Evolutionary conservation across 2,329 filamentous ascomycete species (phyloP), one percentile per base, ranked within the genome.

Genomic region (Pseudogymnoascus sp.): DNA sequence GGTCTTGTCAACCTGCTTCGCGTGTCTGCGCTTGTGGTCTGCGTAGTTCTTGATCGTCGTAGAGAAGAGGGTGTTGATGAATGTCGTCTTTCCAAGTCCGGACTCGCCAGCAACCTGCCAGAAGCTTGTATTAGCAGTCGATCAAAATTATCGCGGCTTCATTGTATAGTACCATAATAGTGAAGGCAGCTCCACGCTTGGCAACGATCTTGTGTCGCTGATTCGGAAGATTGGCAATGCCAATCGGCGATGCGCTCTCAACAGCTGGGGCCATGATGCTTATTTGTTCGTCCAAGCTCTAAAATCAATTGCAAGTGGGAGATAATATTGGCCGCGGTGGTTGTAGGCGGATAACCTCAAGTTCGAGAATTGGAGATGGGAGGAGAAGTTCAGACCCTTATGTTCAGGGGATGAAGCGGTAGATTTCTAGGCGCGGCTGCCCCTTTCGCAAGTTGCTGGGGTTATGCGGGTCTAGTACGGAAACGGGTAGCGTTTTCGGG

Each of bases 21-120:
- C 91, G 79, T 99, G 94, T 75, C 94, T 91, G 79, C 92, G 90
- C 85, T 96, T 96, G 86, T 99, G 93, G 79, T 99, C 94, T 84
- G 94, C 94, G 78, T 99, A 99, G 85, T 97, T 99, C 85, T 99
- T 99, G 86, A 99, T 99, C 72, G 94, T 99, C 69, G 95, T 99
- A 66, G 94, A 99, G 85, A 99, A 99, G 65, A 99, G 88, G 64
- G 94, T 99, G 87, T 99, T 99, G 87, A 99, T 97, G 81, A 99
- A 99, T 73, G 94, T 99, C 27, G 95, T 99, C 86, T 99, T 99
- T 82, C 94, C 94, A 71, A 97, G 81, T 74, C 93, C 93, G 70
- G 94, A 97, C 82, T 99, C 93, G 81, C 93, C 93, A 81, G 94
- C 94, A 79, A 97, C 92, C 92, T 96, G 72, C 58, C 63, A 41